Evolutionary conservation across 495 filamentous ascomycete species (phyloP).

Genomic region (Tuber brumale): DNA sequence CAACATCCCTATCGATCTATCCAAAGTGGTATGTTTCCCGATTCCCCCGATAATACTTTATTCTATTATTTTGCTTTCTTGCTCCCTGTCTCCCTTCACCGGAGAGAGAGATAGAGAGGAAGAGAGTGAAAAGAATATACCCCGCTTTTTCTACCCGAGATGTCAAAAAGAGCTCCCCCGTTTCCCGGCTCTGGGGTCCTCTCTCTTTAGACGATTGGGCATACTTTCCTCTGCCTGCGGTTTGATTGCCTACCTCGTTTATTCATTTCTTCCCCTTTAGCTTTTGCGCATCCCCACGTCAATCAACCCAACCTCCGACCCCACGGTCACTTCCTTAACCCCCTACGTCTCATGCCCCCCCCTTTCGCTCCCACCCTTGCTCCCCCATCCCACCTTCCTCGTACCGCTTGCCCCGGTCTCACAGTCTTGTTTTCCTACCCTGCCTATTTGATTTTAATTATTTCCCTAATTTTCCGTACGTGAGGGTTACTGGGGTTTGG

Average conservation of each 20-base stretch:
- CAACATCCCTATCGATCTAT: constrained; percentile 90
- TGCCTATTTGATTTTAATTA: neutral
- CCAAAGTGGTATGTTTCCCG: constrained; percentile 58
- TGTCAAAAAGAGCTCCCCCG: constrained; percentile 20
- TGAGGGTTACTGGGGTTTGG: constrained; percentile 11
- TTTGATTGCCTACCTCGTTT: constrained; percentile 6
- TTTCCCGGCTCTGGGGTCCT: constrained; percentile 9
- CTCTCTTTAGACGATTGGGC: constrained; percentile 6
- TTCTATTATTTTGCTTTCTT: constrained; percentile 13
- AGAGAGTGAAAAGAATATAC: constrained; percentile 3
- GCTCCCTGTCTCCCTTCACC: neutral
- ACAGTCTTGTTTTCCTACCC: neutral
- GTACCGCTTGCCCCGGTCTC: neutral
- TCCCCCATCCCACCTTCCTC: neutral
- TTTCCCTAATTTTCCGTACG: constrained; percentile 32
- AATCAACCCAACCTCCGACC: neutral
- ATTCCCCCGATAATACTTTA: constrained; percentile 22
- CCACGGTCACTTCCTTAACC: neutral
- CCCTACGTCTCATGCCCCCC: neutral
- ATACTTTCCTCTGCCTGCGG: constrained; percentile 26
- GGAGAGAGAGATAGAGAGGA: neutral
- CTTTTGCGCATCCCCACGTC: neutral
- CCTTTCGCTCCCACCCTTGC: neutral
- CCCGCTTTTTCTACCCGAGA: constrained; percentile 33
- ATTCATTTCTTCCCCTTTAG: neutral